phyloP scores from a whole-genome alignment of 345 rosid genomes.

The Corymbia maculata region DNA sequence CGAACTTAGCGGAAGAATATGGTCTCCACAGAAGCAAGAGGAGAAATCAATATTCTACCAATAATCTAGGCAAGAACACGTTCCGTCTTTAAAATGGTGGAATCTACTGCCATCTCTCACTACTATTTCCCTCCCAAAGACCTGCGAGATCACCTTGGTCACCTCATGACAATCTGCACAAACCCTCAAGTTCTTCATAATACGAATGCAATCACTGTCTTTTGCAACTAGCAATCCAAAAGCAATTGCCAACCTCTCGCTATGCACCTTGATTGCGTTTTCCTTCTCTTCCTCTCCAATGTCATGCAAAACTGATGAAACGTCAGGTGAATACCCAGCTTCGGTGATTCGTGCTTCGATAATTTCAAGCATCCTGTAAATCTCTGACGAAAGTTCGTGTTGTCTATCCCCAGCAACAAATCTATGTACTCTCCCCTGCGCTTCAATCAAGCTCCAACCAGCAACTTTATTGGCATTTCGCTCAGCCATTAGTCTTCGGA shows the following conservation, averaged over 20 bases:
- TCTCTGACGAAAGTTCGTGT: conserved; percentile 1
- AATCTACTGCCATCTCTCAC: conserved; percentile 26
- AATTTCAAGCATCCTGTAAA: conserved; percentile 9
- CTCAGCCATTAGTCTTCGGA: conserved; percentile 10
- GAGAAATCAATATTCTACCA: conserved; percentile 3
- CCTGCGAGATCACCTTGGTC: conserved; percentile 9
- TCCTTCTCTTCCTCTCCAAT: conserved; percentile 21
- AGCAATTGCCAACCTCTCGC: conserved; percentile 24
- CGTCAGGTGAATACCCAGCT: conserved; percentile 13
- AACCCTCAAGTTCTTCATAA: conserved; percentile 18
- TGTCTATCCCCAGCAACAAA: conserved; percentile 14
- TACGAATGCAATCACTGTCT: conserved; percentile 3
- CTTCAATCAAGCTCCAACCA: conserved; percentile 25
- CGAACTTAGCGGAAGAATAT: neutral
- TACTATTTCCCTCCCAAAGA: conserved; percentile 11
- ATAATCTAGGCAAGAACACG: conserved; percentile 16
- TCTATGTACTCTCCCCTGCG: conserved; percentile 4
- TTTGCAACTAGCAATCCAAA: conserved; percentile 9
- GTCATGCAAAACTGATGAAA: conserved; percentile 13
- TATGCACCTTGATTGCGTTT: conserved; percentile 11
- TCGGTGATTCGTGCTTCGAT: conserved; percentile 8
- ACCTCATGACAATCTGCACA: conserved; percentile 17
- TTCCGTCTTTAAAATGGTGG: conserved; percentile 20
- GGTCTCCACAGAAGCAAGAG: neutral
- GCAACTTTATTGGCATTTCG: conserved; percentile 6